Evolutionary conservation across 2,329 filamentous ascomycete species (phyloP), one percentile per base, ranked within the genome.

Genomic region (Aspergillus jensenii): DNA sequence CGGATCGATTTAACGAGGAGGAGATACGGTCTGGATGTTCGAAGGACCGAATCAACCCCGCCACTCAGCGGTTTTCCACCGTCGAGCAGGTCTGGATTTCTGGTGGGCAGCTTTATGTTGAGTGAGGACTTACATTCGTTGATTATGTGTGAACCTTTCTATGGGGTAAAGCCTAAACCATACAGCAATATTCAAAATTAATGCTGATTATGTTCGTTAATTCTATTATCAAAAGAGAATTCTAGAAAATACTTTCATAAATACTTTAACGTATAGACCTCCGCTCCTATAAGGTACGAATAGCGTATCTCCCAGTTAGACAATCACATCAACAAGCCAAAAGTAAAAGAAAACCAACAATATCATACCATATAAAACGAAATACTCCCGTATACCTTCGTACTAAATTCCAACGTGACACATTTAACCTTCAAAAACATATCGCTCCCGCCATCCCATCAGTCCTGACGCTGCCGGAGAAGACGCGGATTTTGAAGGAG

Each of bases 371-470:
- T 33, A 25, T 47, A 47, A 33, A 6, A 23, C 6, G 44, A 47
- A 17, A 47, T n/a, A 33, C 23, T 4, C 21, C 6, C 6, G 33
- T 47, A 47, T 3, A 25, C 44, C 23, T 23, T 47, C 2, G 6
- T 25, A 9, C 4, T 2, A 2, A 14, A 47, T 3, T 15, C 5
- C 4, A 47, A 17, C 6, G 11, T 35, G 0, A 47, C 44, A 33
- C 44, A 47, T 15, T 33, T 17, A 33, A 21, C 44, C 15, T 25
- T 47, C 23, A 47, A 3, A 49, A 49, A 49, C 1, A 31, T 49
- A 39, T 49, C 46, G 15, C 46, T 49, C 12, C 46, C 46, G 6
- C 46, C 46, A 49, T 49, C 46, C 46, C 46, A 49, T 31, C 46
- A 49, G 2, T 21, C 31, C 27, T 49, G 46, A 4, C 44, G 23